Evolutionary conservation across 2,329 filamentous ascomycete genomes (phyloP).

Genomic region (Escovopsis sp.): DNA sequence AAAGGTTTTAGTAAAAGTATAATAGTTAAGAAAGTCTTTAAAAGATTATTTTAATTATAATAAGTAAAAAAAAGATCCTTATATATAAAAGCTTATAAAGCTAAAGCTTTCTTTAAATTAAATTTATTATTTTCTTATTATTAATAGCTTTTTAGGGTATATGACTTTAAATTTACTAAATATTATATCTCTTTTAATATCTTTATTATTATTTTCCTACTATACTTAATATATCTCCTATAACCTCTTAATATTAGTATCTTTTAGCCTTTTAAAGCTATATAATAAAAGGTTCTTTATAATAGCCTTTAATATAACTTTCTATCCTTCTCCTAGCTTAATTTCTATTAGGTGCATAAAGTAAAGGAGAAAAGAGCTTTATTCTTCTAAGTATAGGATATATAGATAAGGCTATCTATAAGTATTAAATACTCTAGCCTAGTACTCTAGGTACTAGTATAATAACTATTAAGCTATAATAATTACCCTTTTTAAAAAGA

Average conservation of each 20-base stretch:
- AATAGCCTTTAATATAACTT: too few relatives aligned
- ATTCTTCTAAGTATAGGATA: too few relatives aligned
- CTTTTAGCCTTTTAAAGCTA: background rate
- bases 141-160: slow-evolving; percentile 1
- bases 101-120: background rate
- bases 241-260: slow-evolving; percentile 2
- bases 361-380: too few relatives aligned
- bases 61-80: background rate
- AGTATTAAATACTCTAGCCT: too few relatives aligned
- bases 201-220: background rate
- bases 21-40: too few relatives aligned
- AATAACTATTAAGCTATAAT: background rate
- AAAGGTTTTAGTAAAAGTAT: too few relatives aligned
- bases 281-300: too few relatives aligned
- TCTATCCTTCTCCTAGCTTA: too few relatives aligned
- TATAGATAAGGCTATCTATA: background rate
- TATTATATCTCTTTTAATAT: slow-evolving; percentile 4
- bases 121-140: background rate
- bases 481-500: background rate
- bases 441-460: background rate
- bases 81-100: too few relatives aligned
- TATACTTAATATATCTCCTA: slow-evolving; percentile 3
- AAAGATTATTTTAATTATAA: background rate
- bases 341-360: too few relatives aligned
- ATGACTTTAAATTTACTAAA: background rate